Percentiles rank a stretch among this genome's conserved stretches.
These are phyloP conservation scores for Lasiodiplodia theobromae DNA, from an alignment of 2,329 filamentous ascomycete genomes.

Conservation along the genomic window DNA sequence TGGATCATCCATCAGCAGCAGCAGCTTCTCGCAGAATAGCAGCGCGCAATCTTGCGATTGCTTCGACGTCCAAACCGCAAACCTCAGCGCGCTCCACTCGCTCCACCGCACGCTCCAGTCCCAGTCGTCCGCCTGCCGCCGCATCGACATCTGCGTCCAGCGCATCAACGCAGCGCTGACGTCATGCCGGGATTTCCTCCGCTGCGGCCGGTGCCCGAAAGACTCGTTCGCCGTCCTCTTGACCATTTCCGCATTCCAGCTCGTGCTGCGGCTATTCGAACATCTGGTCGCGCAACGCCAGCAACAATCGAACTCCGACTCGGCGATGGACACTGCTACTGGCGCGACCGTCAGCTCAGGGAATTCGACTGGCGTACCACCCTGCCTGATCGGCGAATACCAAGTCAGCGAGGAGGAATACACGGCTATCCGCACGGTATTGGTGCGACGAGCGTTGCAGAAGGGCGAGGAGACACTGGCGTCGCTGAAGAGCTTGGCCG, in stretches of 20 bases:
- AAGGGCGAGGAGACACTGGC: slow-evolving; percentile 3
- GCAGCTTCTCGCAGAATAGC: no score
- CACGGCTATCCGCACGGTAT: not conserved
- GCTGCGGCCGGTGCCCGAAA: not conserved
- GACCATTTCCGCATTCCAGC: not conserved
- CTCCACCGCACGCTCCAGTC: slow-evolving; percentile 1
- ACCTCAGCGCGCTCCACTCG: not conserved
- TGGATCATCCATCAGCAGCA: not conserved
- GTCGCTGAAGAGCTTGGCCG: not conserved
- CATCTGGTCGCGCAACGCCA: slow-evolving; percentile 1
- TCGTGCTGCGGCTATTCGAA: slow-evolving; percentile 10
- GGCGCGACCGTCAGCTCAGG: not conserved
- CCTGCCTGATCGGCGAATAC: slow-evolving; percentile 9
- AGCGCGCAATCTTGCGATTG: not conserved
- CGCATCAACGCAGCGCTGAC: slow-evolving; percentile 1
- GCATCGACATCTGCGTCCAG: slow-evolving; percentile 6
- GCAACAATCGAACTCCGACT: not conserved
- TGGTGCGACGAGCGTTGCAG: not conserved
- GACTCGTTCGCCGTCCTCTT: slow-evolving; percentile 2
- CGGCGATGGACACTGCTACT: not conserved
- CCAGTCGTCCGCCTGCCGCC: not conserved
- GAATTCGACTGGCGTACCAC: not conserved
- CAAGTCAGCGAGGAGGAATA: slow-evolving; percentile 10
- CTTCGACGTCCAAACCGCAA: not conserved
- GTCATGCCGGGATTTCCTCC: not conserved